phyloP scores from a whole-genome alignment of 2,329 filamentous ascomycete species.

The Rasamsonia emersonii region DNA sequence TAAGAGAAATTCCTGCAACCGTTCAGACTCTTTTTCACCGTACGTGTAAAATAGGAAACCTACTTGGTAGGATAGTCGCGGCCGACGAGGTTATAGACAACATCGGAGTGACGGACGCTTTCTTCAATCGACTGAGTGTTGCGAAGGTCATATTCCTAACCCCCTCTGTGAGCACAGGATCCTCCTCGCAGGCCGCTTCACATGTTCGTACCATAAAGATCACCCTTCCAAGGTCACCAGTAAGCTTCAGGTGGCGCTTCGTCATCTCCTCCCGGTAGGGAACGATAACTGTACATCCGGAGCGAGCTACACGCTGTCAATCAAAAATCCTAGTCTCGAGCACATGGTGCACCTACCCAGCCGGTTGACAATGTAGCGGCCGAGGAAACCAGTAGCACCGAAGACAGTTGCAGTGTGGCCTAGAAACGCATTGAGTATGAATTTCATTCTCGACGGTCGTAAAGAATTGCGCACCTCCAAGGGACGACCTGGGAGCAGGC shows the following conservation, averaged over 20 bases:
- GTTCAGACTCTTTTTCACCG: constrained; percentile 21
- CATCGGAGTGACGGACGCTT: constrained; percentile 90
- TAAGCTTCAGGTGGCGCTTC: constrained; percentile 91
- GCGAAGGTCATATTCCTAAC: constrained; percentile 81
- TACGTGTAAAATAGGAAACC: constrained; percentile 22
- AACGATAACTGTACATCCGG: constrained; percentile 88
- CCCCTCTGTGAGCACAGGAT: neutral
- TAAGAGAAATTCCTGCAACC: constrained; percentile 79
- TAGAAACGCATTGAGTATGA: constrained; percentile 34
- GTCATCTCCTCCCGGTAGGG: constrained; percentile 96
- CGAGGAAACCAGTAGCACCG: constrained; percentile 90
- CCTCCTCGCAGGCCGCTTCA: neutral
- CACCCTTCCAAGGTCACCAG: constrained; percentile 87
- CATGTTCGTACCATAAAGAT: constrained; percentile 60
- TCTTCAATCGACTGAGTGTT: constrained; percentile 96
- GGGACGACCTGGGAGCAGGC: constrained; percentile 55
- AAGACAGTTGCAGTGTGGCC: constrained; percentile 97
- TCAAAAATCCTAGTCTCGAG: constrained; percentile 18
- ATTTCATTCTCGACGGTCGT: constrained; percentile 8
- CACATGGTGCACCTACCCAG: constrained; percentile 51
- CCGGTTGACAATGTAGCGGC: constrained; percentile 94
- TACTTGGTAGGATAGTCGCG: constrained; percentile 95
- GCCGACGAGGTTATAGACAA: constrained; percentile 93
- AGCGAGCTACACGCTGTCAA: constrained; percentile 55
- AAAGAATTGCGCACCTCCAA: constrained; percentile 59